Evolutionary conservation across 2,329 filamentous ascomycete genomes (phyloP), one percentile per base, ranked within the genome.

Genomic region (Exophiala xenobiotica): DNA sequence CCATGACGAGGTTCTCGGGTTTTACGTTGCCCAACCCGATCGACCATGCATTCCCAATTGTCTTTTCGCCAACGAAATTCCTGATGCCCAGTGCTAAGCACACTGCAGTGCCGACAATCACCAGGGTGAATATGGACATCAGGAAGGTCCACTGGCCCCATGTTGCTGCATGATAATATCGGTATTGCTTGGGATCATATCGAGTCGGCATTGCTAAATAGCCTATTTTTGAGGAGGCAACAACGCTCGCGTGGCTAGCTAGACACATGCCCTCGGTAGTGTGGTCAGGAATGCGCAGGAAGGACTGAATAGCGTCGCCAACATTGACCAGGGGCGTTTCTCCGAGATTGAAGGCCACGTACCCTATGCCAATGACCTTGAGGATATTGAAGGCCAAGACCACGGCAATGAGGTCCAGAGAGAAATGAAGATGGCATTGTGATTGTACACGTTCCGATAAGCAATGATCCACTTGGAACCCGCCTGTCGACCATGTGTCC

Each of bases 241-340:
- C 43, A 20, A 57, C 46, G 29, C 55, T 57, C 4, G 29, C 47
- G 26, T 59, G 61, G 7, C 60, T 64, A 2, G 57, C 33, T 12
- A 68, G 48, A 57, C 63, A 59, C 59, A 61, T 53, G 42, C 56
- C 52, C 11, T 59, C 51, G 1, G 65, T 70, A 1, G 56, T 64
- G 0, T 48, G 49, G 53, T 72, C 70, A 0, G 63, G 64, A 3
- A 53, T 24, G 18, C 57, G 57, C 2, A 72, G 54, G 38, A 72
- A 74, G 0, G 68, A 70, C 6, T 65, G 60, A 8, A 72, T 63
- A 0, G 65, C 67, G 53, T 72, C 69, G 4, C 70, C 70, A 2
- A 67, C 58, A 0, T 68, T 70, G 20, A 67, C 55, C 2, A 70
- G 53, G 1, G 67, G 61, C 1, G 54, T 23, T 6, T 49, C 46